These are phyloP conservation scores for Neurospora sp. DNA, from an alignment of 2,329 filamentous ascomycete species.

Conservation along the genomic window DNA sequence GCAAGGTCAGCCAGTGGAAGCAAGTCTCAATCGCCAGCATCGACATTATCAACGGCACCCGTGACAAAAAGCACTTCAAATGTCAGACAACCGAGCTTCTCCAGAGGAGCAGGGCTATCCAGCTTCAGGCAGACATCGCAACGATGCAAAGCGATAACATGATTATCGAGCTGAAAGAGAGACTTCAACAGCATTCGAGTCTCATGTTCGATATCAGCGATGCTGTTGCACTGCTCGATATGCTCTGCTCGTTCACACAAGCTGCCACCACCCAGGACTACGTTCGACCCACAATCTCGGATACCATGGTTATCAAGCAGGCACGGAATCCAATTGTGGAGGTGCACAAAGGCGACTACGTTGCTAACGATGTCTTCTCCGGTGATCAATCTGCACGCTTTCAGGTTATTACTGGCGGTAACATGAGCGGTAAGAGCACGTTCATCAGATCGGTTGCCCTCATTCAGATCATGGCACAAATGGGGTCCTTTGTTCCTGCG, in stretches of 20 bases:
- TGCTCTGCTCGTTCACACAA: slow-evolving; percentile 69
- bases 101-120: slow-evolving; percentile 69
- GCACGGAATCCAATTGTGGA: slow-evolving; percentile 67
- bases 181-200: slow-evolving; percentile 63
- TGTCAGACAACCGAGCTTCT: slow-evolving; percentile 80
- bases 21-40: slow-evolving; percentile 6
- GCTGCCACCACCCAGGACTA: slow-evolving; percentile 52
- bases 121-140: slow-evolving; percentile 74
- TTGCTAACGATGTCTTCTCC: slow-evolving; percentile 87
- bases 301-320: slow-evolving; percentile 60
- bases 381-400: slow-evolving; percentile 58
- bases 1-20: not conserved
- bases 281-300: slow-evolving; percentile 56
- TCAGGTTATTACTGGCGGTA: slow-evolving; percentile 89
- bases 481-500: slow-evolving; percentile 84
- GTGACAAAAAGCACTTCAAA: slow-evolving; percentile 66
- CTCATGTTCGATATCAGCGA: slow-evolving; percentile 77
- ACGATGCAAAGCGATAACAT: slow-evolving; percentile 71
- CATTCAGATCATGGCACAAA: slow-evolving; percentile 85
- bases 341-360: slow-evolving; percentile 56
- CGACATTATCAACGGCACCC: slow-evolving; percentile 66
- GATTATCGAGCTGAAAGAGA: slow-evolving; percentile 59
- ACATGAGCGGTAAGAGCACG: slow-evolving; percentile 97
- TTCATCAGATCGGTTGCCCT: slow-evolving; percentile 83
- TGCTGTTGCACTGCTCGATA: slow-evolving; percentile 76